Evolutionary conservation across 257 asterid species (phyloP).

Genomic region (Przewalskia tangutica): DNA sequence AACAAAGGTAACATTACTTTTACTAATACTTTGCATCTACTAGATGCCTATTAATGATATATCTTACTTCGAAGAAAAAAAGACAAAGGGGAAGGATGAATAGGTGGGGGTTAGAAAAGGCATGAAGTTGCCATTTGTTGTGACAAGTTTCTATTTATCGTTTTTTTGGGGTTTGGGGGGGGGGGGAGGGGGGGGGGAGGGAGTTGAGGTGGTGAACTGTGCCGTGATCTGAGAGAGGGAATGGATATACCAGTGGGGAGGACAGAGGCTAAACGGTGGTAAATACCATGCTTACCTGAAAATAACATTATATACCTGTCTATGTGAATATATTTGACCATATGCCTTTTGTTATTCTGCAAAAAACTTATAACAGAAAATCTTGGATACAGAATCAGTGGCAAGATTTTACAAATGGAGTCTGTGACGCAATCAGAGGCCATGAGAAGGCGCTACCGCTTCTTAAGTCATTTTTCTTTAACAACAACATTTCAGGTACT

Average conservation of each 20-base stretch:
- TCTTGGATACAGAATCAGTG: constrained; percentile 55
- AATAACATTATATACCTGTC: not conserved
- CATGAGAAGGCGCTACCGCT: constrained; percentile 82
- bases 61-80: not conserved
- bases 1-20: not conserved
- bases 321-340: not conserved
- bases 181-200: not conserved
- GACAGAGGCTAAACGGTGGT: not conserved
- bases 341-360: constrained; percentile 2
- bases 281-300: not conserved
- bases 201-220: not conserved
- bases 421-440: constrained; percentile 80
- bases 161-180: not conserved
- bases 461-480: constrained; percentile 87
- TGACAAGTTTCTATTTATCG: not conserved
- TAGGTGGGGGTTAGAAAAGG: not conserved
- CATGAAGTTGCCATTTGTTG: not conserved
- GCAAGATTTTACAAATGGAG: constrained; percentile 81
- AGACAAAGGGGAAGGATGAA: not conserved
- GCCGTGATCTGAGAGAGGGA: not conserved
- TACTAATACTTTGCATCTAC: not conserved
- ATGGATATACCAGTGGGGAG: not conserved
- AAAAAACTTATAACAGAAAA: constrained; percentile 17
- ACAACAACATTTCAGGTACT: constrained; percentile 85
- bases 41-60: not conserved